phyloP scores from a whole-genome alignment of 1,284 basidiomycete species.

The Leccinum subrobustum region DNA sequence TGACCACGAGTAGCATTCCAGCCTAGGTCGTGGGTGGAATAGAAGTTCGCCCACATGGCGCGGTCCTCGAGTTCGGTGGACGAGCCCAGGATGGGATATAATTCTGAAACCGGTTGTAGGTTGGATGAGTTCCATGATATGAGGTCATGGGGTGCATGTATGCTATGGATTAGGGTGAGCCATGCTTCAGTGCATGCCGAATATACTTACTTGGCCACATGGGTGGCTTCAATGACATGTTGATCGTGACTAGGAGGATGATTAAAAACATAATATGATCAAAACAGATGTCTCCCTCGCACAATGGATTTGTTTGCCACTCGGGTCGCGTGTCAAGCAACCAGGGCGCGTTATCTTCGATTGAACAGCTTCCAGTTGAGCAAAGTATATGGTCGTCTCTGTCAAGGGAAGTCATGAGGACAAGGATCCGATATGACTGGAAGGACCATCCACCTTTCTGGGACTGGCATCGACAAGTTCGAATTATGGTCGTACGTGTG shows the following conservation, averaged over 20 bases:
- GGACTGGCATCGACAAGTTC: too few species aligned
- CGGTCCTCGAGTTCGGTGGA: neutral
- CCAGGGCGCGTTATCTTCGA: too few species aligned
- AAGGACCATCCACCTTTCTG: too few species aligned
- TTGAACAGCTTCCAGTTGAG: too few species aligned
- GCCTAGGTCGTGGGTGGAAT: neutral
- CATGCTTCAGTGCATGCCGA: neutral
- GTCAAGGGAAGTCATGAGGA: too few species aligned
- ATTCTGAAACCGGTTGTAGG: neutral
- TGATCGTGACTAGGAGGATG: neutral
- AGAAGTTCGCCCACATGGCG: neutral
- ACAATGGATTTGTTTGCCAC: too few species aligned
- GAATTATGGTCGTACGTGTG: too few species aligned
- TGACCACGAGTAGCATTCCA: neutral
- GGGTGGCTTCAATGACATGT: neutral
- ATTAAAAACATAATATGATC: neutral
- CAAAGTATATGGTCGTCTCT: too few species aligned
- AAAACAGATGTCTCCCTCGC: neutral
- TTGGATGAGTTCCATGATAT: neutral
- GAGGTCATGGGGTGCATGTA: neutral
- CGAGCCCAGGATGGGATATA: neutral
- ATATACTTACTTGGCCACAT: neutral
- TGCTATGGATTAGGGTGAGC: neutral
- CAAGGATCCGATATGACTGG: too few species aligned
- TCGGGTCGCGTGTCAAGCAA: too few species aligned